phyloP scores from a whole-genome alignment of 257 asterid species.

The Primulina eburnea region DNA sequence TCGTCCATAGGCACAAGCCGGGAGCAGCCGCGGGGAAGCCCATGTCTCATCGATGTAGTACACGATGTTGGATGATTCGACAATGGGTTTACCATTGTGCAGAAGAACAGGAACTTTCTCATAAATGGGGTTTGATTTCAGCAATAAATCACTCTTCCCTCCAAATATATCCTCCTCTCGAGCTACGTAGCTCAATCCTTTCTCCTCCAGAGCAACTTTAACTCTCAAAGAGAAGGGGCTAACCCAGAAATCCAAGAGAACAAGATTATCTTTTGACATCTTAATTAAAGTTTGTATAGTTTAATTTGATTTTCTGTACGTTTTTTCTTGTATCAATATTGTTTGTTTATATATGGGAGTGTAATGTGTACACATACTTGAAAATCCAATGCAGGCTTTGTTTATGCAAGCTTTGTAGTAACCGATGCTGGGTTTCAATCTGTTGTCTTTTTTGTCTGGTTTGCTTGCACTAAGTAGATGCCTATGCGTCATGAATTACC shows the following conservation, averaged over 20 bases:
- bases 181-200: slow-evolving; percentile 46
- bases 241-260: slow-evolving; percentile 56
- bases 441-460: neutral
- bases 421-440: neutral
- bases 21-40: slow-evolving; percentile 44
- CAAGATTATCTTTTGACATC: slow-evolving; percentile 48
- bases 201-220: slow-evolving; percentile 56
- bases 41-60: slow-evolving; percentile 68
- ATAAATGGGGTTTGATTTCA: slow-evolving; percentile 64
- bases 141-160: slow-evolving; percentile 58
- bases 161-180: slow-evolving; percentile 54
- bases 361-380: neutral
- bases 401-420: neutral
- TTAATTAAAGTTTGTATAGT: neutral
- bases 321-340: neutral
- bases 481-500: neutral
- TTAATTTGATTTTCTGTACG: neutral
- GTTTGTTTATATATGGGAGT: neutral
- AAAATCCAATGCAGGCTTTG: neutral
- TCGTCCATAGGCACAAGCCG: slow-evolving; percentile 52
- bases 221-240: slow-evolving; percentile 61
- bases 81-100: slow-evolving; percentile 56
- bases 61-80: slow-evolving; percentile 71
- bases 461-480: neutral
- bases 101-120: slow-evolving; percentile 75